Base-by-base conservation (phyloP, 345 rosid species). In the Barbarea vulgaris region DNA sequence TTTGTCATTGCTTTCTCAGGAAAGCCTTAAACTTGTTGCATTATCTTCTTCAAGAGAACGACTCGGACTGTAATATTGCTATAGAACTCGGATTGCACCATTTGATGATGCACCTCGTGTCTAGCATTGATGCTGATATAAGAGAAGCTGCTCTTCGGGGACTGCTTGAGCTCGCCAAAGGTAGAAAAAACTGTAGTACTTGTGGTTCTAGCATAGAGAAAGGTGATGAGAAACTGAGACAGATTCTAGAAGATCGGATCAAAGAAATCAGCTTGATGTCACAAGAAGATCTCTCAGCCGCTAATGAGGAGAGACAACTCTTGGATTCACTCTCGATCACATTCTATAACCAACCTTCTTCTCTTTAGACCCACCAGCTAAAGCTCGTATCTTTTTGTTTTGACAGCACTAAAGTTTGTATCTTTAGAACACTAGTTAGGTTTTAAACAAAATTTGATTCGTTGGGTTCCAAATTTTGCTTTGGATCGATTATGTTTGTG, bases 11-110 rank as follows among this genome's bases (percentile, higher is more conserved):
- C 17, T 69, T 37, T 30, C 44, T 37, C 90, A 93, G 98, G 91
- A 94, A 88, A 82, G 95, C 96, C 42, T 76, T 94, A 63, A 83
- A 90, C 83, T 82, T 94, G 91, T 84, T 91, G 77, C 87, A 87
- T 27, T 91, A 91, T 84, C 89, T 91, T 14, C 76, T 89, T 56
- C 89, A 83, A 3, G 97, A 89, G 82, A 84, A 91, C 69, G 56
- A 58, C 11, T 83, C 88, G 14, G 96, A 94, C 75, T 81, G 89
- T 59, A 69, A 62, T 56, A 78, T 87, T 22, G 88, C 85, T 4
- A 78, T 5, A 0, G 84, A 83, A 64, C 83, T 91, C 10, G 97
- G 96, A 42, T 81, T 94, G 53, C 87, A 87, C 0, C 86, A 84
- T 18, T 39, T 87, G 51, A 82, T 94, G 91, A 11, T 91, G 83